Evolutionary conservation across 768 basidiomycete genomes (phyloP).

Genomic region (Leccinellum albellum): DNA sequence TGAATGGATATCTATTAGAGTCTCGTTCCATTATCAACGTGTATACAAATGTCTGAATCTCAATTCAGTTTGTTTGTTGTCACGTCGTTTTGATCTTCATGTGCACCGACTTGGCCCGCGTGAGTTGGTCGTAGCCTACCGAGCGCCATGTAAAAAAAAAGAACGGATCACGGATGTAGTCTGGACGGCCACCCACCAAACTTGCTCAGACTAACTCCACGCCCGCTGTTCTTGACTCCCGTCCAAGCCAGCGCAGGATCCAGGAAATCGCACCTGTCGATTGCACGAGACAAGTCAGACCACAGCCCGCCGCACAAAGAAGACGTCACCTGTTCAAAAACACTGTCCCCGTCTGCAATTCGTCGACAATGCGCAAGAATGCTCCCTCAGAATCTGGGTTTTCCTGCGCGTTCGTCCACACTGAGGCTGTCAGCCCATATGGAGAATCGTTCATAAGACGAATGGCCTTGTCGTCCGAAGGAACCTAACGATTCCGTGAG

Average conservation of each 20-base stretch:
- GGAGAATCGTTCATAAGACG: conserved; percentile 93
- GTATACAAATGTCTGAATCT: not conserved
- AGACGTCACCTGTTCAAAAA: conserved; percentile 76
- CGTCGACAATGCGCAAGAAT: conserved; percentile 60
- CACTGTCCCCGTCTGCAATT: conserved; percentile 87
- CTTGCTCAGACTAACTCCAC: conserved; percentile 86
- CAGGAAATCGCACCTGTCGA: conserved; percentile 73
- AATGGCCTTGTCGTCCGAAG: conserved; percentile 84
- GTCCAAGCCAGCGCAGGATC: conserved; percentile 96
- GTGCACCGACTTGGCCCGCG: conserved; percentile 74
- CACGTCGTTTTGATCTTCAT: conserved; percentile 74
- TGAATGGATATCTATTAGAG: not conserved
- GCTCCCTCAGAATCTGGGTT: conserved; percentile 60
- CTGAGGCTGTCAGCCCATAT: conserved; percentile 90
- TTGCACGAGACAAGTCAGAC: not conserved
- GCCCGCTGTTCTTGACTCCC: conserved; percentile 89
- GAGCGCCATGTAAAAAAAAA: no score
- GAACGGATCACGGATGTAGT: not conserved
- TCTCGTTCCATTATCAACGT: not conserved
- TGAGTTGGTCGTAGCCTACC: conserved; percentile 83
- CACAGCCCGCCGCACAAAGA: no score
- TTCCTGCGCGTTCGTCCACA: conserved; percentile 80
- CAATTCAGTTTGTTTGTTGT: not conserved
- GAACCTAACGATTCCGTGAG: conserved; percentile 44
- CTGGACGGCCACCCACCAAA: conserved; percentile 71